A percentile compares a stretch with the other conserved stretches of the same genome.
Conservation (phyloP, 176 grass and related monocot species). For the Oryza meridionalis region DNA sequence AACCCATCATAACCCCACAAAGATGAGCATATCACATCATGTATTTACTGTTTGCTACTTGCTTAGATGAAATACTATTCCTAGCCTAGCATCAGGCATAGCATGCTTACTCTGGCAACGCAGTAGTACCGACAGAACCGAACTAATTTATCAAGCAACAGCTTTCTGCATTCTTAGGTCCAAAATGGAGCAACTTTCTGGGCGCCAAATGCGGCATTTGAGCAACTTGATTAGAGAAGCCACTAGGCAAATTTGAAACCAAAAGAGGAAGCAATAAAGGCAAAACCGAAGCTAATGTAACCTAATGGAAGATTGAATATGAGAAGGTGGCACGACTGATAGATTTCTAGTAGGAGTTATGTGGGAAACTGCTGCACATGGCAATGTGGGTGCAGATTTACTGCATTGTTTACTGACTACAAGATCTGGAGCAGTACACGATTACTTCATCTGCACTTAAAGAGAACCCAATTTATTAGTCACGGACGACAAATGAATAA, state of each 20-base stretch:
- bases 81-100: conserved; percentile 1
- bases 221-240: conserved; percentile 18
- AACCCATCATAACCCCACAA: conserved; percentile 43
- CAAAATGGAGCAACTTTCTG: conserved; percentile 32
- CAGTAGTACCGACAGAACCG: neutral
- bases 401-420: conserved; percentile 54
- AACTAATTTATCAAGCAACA: conserved; percentile 3
- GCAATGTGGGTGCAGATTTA: conserved; percentile 30
- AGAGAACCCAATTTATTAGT: conserved; percentile 47
- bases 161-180: conserved; percentile 23
- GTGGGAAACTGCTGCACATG: conserved; percentile 47
- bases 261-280: neutral
- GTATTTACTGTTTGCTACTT: conserved; percentile 27
- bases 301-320: conserved; percentile 29
- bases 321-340: neutral
- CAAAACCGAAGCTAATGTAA: conserved; percentile 12
- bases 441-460: conserved; percentile 61
- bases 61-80: conserved; percentile 14
- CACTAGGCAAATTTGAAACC: neutral
- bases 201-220: neutral
- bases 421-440: conserved; percentile 52
- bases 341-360: neutral
- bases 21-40: conserved; percentile 43
- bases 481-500: conserved; percentile 3
- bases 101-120: conserved; percentile 4